Base-by-base conservation (phyloP, 1,284 basidiomycete genomes). In the Pascua sp. region DNA sequence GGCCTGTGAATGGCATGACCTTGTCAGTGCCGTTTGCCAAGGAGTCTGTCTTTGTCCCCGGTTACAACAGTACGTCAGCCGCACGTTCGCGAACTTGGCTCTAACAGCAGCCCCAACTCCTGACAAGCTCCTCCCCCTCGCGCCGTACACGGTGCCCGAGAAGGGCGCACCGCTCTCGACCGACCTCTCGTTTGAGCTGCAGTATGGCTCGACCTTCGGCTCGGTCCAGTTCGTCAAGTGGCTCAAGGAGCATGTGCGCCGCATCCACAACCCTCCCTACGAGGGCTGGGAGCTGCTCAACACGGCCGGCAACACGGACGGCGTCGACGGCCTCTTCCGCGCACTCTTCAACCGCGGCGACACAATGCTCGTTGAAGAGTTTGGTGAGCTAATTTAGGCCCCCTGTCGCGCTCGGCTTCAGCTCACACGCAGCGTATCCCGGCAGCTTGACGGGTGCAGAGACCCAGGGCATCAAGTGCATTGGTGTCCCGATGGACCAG, bases 401-500 rank as follows among this genome's bases (percentile, higher is more conserved):
- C 2, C 41, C n/a, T 37, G 17, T 13, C 9, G 7, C 17, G 42
- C 24, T 46, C 36, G 13, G 11, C 8, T 13, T 8, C 32, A 43
- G 42, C 49, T 24, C 39, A 46, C 4, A 24, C 9, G 9, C 50
- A 68, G 69, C 68, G 0, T 90, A 88, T 67, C 84, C 86, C 2
- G 84, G 81, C 42, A 78, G 81, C 1, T 49, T 84, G 1, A 74
- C 78, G 8, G 67, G 75, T 11, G 76, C 78, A 42, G 56, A 67
- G 32, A 85, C 87, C 4, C 77, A 79, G 56, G 81, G 80, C 32
- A 72, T 87, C 39, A 73, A 73, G 17, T 77, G 83, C 12, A 80
- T 87, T 2, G 79, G 85, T 7, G 80, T 91, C 5, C 78, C 81
- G 7, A 85, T 89, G 79, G 89, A 91, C 68, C 77, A 75, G 2